These are phyloP conservation scores for Backusella parvicylindrica DNA, from an alignment of 192 early-diverging fungal species.

Conservation along the genomic window DNA sequence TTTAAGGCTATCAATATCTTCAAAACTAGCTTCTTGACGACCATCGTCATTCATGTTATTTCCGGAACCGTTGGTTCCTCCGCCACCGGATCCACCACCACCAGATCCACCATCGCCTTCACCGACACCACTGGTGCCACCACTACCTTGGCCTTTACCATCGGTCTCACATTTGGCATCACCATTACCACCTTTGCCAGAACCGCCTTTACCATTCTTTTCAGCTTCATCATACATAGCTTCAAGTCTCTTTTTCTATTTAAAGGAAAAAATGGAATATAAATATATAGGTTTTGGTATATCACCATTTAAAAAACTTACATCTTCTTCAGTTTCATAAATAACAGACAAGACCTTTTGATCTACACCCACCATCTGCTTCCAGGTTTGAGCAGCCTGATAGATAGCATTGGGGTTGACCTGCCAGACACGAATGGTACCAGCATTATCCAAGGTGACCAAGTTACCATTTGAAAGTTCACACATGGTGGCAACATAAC, in stretches of 20 bases:
- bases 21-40: constrained; percentile 50
- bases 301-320: not conserved
- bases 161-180: constrained; percentile 12
- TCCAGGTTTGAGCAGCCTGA: constrained; percentile 54
- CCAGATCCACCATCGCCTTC: constrained; percentile 42
- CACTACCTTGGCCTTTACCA: constrained; percentile 27
- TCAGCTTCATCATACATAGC: not conserved
- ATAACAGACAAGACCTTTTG: constrained; percentile 49
- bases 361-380: constrained; percentile 58
- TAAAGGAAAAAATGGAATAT: not conserved
- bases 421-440: constrained; percentile 56
- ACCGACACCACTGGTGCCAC: constrained; percentile 40
- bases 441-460: constrained; percentile 59
- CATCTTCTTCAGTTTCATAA: constrained; percentile 48
- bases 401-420: constrained; percentile 50
- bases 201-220: not conserved
- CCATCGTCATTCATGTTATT: constrained; percentile 45
- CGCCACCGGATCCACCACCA: constrained; percentile 37
- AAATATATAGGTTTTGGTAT: not conserved
- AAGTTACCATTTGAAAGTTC: constrained; percentile 52
- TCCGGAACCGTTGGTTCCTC: constrained; percentile 30
- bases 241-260: not conserved
- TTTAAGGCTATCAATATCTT: constrained; percentile 50
- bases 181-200: not conserved
- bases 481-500: constrained; percentile 46